Evolutionary conservation across 768 basidiomycete species (phyloP), one percentile per base, ranked within the genome.

Genomic region (Boletus subparvulus): DNA sequence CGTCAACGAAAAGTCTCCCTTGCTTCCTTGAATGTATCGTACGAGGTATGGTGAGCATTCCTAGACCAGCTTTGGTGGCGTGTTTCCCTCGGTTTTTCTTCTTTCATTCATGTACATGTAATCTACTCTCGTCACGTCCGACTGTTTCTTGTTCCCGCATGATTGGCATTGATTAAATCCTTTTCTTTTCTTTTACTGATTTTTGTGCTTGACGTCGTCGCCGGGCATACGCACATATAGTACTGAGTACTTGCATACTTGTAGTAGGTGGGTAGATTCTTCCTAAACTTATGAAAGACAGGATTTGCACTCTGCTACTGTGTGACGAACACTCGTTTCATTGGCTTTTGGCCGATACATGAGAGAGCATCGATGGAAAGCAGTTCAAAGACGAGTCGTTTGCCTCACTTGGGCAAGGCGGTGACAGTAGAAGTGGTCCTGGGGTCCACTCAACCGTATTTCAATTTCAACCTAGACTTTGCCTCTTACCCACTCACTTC

Each of bases 231-330:
- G 10, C 36, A 52, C 19, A 24, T 12, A 44, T 50, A 42, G 63
- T 61, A 65, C 52, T 36, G 59, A 55, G 55, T 64, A 61, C 55
- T 57, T 33, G 35, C 44, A 55, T 41, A 42, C 37, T 46, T 57
- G 49, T 50, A 63, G 56, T 55, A 59, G 50, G 49, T 51, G 39
- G 44, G 21, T 41, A 41, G 43, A 17, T 16, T 24, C 19, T 36
- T 41, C 17, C 41, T 62, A 61, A 53, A 14, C 45, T 56, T 54
- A 59, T 54, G 48, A 50, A 52, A 56, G 30, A 33, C 41, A 58
- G 4, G 43, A 21, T 85, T 75, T 55, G 68, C 78, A 7, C 63
- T 83, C 39, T 83, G 19, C 3, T 14, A 33, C 3, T 11, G 51
- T 13, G 37, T 19, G 17, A 40, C 17, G 7, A 50, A 26, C 6